Evolutionary conservation across 129 eudicot species (phyloP), one percentile per base, ranked within the genome.

Genomic region (Artemisia tridentata): DNA sequence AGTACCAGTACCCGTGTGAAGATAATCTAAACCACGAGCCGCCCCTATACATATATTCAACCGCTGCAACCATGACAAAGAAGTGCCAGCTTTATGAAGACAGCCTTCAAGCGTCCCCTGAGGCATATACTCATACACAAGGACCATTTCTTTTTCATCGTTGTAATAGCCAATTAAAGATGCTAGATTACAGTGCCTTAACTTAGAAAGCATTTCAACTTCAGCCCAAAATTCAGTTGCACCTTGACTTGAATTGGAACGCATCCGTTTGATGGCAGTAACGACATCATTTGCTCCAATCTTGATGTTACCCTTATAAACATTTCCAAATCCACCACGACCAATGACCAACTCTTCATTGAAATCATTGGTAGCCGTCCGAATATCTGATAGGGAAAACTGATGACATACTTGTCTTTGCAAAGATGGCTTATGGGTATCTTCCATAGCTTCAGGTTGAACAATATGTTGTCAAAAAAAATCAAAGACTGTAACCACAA

Each of bases 311-410:
- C 84, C 86, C 67, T 72, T 85, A 34, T 81, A 85, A 20, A 82
- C 90, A 16, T 77, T 79, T 25, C 86, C 90, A 13, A 72, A 85
- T 34, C 90, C 90, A 23, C 90, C 86, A 29, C 51, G 68, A 16
- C 90, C 90, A 20, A 85, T 73, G 16, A 75, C 62, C 18, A 61
- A 73, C 34, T 47, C 50, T n/a, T 80, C 82, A 54, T 82, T 70
- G 54, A 81, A 85, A 38, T 38, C 56, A 34, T 82, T 13, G 46
- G 90, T 85, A 34, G 86, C 80, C 7, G 54, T 65, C 54, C 57
- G 60, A 67, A 85, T 82, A 63, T 85, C 85, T 13, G 69, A 59
- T 50, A 79, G 52, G 25, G 87, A 76, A 82, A 79, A 82, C 8
- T 34, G 57, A 7, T 61, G 81, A 21, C 77, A 80, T 7, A 13